phyloP scores from a whole-genome alignment of 1,139 yeast species.

The Kodamaea plutei region DNA sequence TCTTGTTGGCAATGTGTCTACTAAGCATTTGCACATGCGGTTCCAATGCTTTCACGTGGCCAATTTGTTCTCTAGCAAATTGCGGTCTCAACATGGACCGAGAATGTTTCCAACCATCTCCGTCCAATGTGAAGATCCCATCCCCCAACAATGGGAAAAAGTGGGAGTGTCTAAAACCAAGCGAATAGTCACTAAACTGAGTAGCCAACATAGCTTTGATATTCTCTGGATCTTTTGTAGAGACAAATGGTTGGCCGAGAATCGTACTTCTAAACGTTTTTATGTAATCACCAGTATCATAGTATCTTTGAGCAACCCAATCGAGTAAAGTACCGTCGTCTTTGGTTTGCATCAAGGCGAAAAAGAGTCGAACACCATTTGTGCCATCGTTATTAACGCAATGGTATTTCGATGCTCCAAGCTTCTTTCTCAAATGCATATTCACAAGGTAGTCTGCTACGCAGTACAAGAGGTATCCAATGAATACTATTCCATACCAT shows the following conservation, averaged over 20 bases:
- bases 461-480: no score
- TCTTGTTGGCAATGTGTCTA: slow-evolving; percentile 25
- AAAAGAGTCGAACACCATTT: slow-evolving; percentile 10
- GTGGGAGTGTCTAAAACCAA: slow-evolving; percentile 21
- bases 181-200: slow-evolving; percentile 21
- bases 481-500: no score
- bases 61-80: slow-evolving; percentile 53
- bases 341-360: slow-evolving; percentile 7
- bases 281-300: slow-evolving; percentile 1
- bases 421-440: slow-evolving; percentile 3
- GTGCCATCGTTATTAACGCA: slow-evolving; percentile 4
- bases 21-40: slow-evolving; percentile 41
- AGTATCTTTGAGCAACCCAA: slow-evolving; percentile 4
- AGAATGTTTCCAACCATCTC: slow-evolving; percentile 56
- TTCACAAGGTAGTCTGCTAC: not conserved
- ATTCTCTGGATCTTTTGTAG: slow-evolving; percentile 21
- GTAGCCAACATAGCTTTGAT: slow-evolving; percentile 24
- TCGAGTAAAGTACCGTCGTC: slow-evolving; percentile 12
- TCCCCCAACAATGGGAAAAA: slow-evolving; percentile 22
- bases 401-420: slow-evolving; percentile 4
- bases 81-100: slow-evolving; percentile 58
- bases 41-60: slow-evolving; percentile 46
- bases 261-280: slow-evolving; percentile 24
- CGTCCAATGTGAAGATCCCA: slow-evolving; percentile 56
- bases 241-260: slow-evolving; percentile 24